Conservation (phyloP, 1,139 yeast genomes). For the Magnusiomyces clavatus region DNA sequence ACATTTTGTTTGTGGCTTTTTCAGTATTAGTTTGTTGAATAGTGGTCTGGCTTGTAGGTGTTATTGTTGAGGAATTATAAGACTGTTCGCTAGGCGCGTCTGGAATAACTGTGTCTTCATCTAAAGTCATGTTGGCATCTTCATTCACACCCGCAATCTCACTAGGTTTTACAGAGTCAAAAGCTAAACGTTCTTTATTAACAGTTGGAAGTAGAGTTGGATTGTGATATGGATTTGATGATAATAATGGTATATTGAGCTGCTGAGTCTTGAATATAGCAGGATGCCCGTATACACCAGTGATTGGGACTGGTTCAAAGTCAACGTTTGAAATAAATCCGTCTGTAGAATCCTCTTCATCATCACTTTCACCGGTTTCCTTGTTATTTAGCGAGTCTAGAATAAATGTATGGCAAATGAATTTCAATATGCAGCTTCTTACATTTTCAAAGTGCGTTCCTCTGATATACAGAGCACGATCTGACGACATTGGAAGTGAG, state of each 20-base stretch:
- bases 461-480: not conserved
- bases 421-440: not conserved
- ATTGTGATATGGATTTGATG: slow-evolving; percentile 17
- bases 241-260: slow-evolving; percentile 19
- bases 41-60: too few species aligned
- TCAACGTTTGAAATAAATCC: slow-evolving; percentile 5
- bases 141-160: not conserved
- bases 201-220: too few species aligned
- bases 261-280: slow-evolving; percentile 23
- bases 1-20: too few species aligned
- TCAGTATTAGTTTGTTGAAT: too few species aligned
- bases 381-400: not conserved
- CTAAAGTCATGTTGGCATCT: too few species aligned
- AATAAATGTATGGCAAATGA: not conserved
- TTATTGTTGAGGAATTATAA: too few species aligned
- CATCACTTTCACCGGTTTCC: not conserved
- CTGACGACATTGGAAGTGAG: not conserved
- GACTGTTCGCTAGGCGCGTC: too few species aligned
- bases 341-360: slow-evolving; percentile 23
- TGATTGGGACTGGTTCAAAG: slow-evolving; percentile 19
- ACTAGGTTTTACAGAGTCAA: not conserved
- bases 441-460: not conserved
- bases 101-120: too few species aligned
- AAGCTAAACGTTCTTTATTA: too few species aligned
- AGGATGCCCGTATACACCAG: slow-evolving; percentile 26